Evolutionary conservation across 805 yeast genomes (phyloP).

Genomic region (Yarrowia keelungensis): DNA sequence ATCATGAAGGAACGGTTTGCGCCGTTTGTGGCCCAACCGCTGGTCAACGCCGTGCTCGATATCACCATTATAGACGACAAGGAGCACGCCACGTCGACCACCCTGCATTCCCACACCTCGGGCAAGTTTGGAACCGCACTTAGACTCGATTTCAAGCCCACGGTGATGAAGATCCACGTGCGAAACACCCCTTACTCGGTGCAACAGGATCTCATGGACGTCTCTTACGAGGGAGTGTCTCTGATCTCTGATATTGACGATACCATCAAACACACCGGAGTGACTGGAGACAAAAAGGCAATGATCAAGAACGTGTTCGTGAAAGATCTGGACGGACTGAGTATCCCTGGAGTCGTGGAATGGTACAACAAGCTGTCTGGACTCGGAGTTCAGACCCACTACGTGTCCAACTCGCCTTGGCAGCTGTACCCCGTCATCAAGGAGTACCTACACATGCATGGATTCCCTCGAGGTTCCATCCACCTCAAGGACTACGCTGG

Average conservation of each 20-base stretch:
- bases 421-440: slow-evolving; percentile 72
- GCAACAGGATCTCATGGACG: slow-evolving; percentile 53
- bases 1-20: slow-evolving; percentile 68
- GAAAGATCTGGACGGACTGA: slow-evolving; percentile 69
- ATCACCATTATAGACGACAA: slow-evolving; percentile 59
- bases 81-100: slow-evolving; percentile 45
- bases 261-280: slow-evolving; percentile 89
- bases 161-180: slow-evolving; percentile 52
- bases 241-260: slow-evolving; percentile 94
- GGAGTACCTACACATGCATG: slow-evolving; percentile 61
- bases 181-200: slow-evolving; percentile 42
- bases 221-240: slow-evolving; percentile 60
- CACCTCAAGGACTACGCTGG: slow-evolving; percentile 90
- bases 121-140: slow-evolving; percentile 70
- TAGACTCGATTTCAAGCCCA: slow-evolving; percentile 66
- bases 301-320: slow-evolving; percentile 79
- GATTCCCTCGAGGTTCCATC: slow-evolving; percentile 80
- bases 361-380: slow-evolving; percentile 60
- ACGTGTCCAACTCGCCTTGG: slow-evolving; percentile 96
- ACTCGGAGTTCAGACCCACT: slow-evolving; percentile 55
- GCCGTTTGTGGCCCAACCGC: slow-evolving; percentile 71
- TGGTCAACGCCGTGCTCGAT: slow-evolving; percentile 63
- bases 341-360: slow-evolving; percentile 71
- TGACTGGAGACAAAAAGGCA: slow-evolving; percentile 83
- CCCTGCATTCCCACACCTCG: slow-evolving; percentile 59